Percentiles rank a stretch among this genome's conserved stretches.
Conservation (phyloP, 1,284 basidiomycete genomes). For the Somion occarium region DNA sequence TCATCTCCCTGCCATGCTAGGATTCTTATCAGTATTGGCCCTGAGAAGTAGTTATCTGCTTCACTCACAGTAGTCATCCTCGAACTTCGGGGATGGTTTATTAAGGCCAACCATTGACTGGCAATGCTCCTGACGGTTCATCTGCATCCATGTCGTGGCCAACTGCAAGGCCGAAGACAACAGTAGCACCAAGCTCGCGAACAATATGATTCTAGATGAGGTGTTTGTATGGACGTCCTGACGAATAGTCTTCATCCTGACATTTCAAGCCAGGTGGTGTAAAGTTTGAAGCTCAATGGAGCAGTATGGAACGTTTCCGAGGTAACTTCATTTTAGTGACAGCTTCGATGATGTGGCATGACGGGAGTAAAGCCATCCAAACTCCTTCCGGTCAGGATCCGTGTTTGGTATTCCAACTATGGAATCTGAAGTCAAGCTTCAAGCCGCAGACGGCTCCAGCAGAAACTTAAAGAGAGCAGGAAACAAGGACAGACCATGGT, state of each 20-base stretch:
- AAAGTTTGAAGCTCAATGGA: not conserved
- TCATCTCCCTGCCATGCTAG: slow-evolving; percentile 18
- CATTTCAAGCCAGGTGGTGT: not conserved
- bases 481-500: no score
- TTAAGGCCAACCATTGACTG: not conserved
- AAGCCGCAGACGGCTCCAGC: no score
- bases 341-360: no score
- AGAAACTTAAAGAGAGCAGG: no score
- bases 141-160: slow-evolving; percentile 15
- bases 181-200: slow-evolving; percentile 14
- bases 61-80: slow-evolving; percentile 15
- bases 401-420: no score
- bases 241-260: not conserved
- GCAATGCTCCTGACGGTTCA: slow-evolving; percentile 4
- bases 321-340: no score
- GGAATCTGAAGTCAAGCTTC: no score
- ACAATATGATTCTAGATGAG: slow-evolving; percentile 10
- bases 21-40: not conserved
- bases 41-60: not conserved
- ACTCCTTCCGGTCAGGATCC: no score
- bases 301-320: no score
- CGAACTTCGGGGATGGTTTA: slow-evolving; percentile 7
- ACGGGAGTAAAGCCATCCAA: no score
- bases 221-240: not conserved
- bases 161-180: slow-evolving; percentile 18